Base-by-base conservation (phyloP, 176 grass and related monocot genomes). In the Oryza brachyantha region DNA sequence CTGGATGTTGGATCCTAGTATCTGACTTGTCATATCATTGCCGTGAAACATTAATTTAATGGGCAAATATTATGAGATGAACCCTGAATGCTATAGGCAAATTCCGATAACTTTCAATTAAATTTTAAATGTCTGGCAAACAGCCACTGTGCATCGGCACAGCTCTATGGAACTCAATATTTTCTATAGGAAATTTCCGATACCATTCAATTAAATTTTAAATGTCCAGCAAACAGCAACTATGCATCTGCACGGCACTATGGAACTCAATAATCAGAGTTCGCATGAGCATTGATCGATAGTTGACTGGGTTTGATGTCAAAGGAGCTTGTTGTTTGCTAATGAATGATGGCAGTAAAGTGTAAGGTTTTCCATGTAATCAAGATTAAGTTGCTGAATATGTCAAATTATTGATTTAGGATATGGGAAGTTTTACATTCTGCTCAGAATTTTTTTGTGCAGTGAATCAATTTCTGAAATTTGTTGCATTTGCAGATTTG, bases 401-500 rank as follows among this genome's bases (percentile, higher is more conserved):
- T 54, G 57, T 48, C 64, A 77, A 70, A 17, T 29, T 61, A 35
- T 67, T 70, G 64, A 38, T 57, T 28, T 27, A 29, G 29, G 36
- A 29, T 32, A 32, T 68, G 52, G 21, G 8, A 57, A 22, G n/a
- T 52, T 74, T 72, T 88, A 35, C 38, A 48, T 77, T 34, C 13
- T 80, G 48, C n/a, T 4, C 14, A 74, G 25, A 25, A 67, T 72
- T 68, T 9, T 14, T 75, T 79, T 62, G 10, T 35, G n/a, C 65
- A 83, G 24, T 42, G 32, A 29, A 74, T 48, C 55, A 16, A 7
- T 91, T 58, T 83, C 68, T 48, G 37, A 70, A 13, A 36, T 66
- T 55, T 94, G 11, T 77, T 90, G 52, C 48, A 83, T 29, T 16
- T 97, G 61, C 89, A 97, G 94, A 91, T 97, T 97, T 68, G 94